Evolutionary conservation across 1,139 yeast genomes (phyloP).

Genomic region (Saccharomycopsis crataegensis): DNA sequence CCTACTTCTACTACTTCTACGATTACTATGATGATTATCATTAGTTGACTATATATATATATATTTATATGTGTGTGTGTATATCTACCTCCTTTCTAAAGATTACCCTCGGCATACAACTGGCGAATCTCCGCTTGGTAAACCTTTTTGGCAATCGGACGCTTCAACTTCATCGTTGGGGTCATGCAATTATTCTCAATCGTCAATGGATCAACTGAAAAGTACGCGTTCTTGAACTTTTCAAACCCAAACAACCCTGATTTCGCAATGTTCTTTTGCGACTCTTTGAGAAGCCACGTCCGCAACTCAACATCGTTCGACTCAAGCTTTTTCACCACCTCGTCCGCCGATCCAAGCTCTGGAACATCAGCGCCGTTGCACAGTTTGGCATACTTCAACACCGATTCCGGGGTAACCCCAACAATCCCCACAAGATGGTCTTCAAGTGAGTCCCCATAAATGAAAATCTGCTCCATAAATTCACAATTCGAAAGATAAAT

Average conservation of each 20-base stretch:
- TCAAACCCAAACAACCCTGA: constrained; percentile 37
- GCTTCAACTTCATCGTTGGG: constrained; percentile 48
- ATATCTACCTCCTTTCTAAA: too few relatives aligned
- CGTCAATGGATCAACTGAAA: constrained; percentile 46
- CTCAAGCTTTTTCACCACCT: not conserved
- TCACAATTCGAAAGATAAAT: constrained; percentile 37
- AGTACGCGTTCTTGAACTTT: constrained; percentile 39
- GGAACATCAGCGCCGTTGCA: not conserved
- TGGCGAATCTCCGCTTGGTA: constrained; percentile 25
- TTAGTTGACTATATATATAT: too few relatives aligned
- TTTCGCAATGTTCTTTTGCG: constrained; percentile 28
- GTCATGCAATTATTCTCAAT: constrained; percentile 45
- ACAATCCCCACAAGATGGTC: constrained; percentile 40
- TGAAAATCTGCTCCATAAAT: constrained; percentile 34
- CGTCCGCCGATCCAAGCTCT: not conserved
- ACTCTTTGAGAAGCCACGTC: constrained; percentile 25
- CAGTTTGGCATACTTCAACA: not conserved
- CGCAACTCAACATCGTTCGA: constrained; percentile 25
- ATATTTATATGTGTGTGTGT: too few relatives aligned
- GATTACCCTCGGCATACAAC: too few relatives aligned
- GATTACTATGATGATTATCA: too few relatives aligned
- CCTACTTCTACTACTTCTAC: too few relatives aligned
- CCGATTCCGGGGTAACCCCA: constrained; percentile 32
- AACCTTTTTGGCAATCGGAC: constrained; percentile 40
- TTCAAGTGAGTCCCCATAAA: constrained; percentile 41